Conservation (phyloP, 257 asterid genomes). For the Capsicum chinense region DNA sequence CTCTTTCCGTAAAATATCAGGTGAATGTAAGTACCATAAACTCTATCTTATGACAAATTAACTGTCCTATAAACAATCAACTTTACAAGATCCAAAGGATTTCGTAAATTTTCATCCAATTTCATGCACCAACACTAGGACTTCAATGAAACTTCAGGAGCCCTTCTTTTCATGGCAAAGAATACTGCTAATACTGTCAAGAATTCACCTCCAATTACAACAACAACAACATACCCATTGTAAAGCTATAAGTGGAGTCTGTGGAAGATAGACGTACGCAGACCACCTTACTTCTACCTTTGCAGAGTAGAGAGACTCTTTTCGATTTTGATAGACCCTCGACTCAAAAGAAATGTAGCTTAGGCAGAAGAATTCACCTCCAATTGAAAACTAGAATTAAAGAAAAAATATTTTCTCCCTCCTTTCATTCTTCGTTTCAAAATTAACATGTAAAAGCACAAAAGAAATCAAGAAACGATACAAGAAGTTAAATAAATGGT, state of each 20-base stretch:
- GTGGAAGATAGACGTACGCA: too few relatives aligned
- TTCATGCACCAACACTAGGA: background rate
- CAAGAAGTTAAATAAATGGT: background rate
- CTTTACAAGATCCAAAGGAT: background rate
- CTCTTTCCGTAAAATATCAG: background rate
- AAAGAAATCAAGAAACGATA: background rate
- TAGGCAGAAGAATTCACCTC: background rate
- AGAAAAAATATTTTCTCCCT: background rate
- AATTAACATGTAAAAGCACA: background rate
- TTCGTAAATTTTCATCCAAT: background rate
- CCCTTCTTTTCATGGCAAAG: background rate
- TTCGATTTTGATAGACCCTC: too few relatives aligned
- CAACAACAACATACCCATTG: too few relatives aligned
- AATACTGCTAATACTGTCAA: background rate
- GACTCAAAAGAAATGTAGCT: too few relatives aligned
- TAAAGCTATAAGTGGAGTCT: too few relatives aligned
- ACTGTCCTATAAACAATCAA: background rate
- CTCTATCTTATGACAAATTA: background rate
- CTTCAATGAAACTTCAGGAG: background rate
- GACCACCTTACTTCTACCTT: too few relatives aligned
- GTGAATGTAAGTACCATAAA: background rate
- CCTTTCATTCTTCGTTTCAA: background rate
- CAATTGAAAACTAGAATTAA: background rate
- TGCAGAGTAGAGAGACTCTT: too few relatives aligned
- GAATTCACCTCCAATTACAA: background rate